phyloP scores from a whole-genome alignment of 371 early-diverging fungal species.

The Fennellomyces sp. region DNA sequence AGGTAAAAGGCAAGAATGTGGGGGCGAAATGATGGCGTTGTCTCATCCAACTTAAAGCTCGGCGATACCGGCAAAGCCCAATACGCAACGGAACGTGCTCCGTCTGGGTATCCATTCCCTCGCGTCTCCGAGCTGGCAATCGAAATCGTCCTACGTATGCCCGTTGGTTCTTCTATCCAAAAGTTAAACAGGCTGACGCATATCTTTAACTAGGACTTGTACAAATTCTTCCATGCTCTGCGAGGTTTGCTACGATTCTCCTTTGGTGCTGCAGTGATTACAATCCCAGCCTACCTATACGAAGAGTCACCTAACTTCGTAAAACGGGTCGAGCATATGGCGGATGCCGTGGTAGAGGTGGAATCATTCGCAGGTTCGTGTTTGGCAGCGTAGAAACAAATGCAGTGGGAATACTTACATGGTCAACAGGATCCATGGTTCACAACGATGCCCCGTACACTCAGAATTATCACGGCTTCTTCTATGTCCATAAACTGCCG shows the following conservation, averaged over 20 bases:
- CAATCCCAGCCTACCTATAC: constrained; percentile 84
- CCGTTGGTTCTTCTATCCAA: too few relatives aligned
- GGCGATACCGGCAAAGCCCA: constrained; percentile 45
- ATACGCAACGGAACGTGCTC: constrained; percentile 61
- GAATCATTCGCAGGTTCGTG: constrained; percentile 87
- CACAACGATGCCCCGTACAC: constrained; percentile 54
- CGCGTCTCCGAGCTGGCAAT: constrained; percentile 78
- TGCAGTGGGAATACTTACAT: not conserved
- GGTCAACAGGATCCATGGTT: constrained; percentile 44
- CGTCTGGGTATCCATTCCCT: constrained; percentile 81
- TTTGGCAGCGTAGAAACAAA: not conserved
- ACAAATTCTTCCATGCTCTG: constrained; percentile 76
- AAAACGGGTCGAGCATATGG: constrained; percentile 77
- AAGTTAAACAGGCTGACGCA: constrained; percentile 5
- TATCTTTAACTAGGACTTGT: constrained; percentile 59
- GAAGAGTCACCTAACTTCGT: constrained; percentile 59
- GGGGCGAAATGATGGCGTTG: not conserved
- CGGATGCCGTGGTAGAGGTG: constrained; percentile 86
- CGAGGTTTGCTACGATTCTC: constrained; percentile 78
- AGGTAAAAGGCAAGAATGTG: constrained; percentile 27
- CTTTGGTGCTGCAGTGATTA: constrained; percentile 78
- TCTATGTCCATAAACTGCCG: constrained; percentile 85
- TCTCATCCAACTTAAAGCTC: constrained; percentile 32
- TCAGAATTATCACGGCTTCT: constrained; percentile 86
- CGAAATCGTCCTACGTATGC: constrained; percentile 62